These are phyloP conservation scores for Neurospora intermedia DNA, from an alignment of 495 filamentous ascomycete species.

Conservation along the genomic window DNA sequence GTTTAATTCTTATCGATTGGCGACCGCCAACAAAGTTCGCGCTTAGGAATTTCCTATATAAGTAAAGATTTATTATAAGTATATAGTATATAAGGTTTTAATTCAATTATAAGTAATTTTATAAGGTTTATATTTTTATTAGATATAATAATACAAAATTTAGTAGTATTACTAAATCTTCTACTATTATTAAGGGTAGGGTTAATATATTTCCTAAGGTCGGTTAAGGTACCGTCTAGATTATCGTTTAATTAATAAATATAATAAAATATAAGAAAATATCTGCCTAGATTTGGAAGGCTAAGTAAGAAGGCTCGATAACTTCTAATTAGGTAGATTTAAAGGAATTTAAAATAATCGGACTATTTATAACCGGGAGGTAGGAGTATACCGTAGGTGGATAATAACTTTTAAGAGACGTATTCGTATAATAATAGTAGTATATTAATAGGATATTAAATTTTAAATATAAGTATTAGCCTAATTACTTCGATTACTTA, in stretches of 20 bases:
- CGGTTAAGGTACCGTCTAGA: slow-evolving; percentile 17
- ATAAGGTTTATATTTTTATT: too few species aligned
- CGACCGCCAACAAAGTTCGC: too few species aligned
- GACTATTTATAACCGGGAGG: neutral
- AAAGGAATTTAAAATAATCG: slow-evolving; percentile 9
- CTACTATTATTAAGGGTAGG: neutral
- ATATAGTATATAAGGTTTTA: too few species aligned
- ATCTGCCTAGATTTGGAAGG: too few species aligned
- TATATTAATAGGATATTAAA: too few species aligned
- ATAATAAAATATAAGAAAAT: slow-evolving; percentile 15
- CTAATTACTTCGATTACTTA: too few species aligned
- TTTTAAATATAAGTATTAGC: too few species aligned
- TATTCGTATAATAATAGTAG: too few species aligned
- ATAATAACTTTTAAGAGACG: neutral
- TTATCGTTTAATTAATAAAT: slow-evolving; percentile 15
- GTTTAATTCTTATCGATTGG: too few species aligned
- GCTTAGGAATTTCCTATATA: too few species aligned
- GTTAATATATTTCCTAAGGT: slow-evolving; percentile 8
- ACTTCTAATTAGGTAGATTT: slow-evolving; percentile 21
- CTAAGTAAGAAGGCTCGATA: slow-evolving; percentile 15
- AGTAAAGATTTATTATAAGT: too few species aligned
- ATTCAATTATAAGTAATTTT: too few species aligned
- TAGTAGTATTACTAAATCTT: neutral
- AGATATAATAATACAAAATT: slow-evolving; percentile 7
- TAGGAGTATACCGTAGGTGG: neutral